Base-by-base conservation (phyloP, 768 basidiomycete genomes). In the Asterophora lycoperdoides region DNA sequence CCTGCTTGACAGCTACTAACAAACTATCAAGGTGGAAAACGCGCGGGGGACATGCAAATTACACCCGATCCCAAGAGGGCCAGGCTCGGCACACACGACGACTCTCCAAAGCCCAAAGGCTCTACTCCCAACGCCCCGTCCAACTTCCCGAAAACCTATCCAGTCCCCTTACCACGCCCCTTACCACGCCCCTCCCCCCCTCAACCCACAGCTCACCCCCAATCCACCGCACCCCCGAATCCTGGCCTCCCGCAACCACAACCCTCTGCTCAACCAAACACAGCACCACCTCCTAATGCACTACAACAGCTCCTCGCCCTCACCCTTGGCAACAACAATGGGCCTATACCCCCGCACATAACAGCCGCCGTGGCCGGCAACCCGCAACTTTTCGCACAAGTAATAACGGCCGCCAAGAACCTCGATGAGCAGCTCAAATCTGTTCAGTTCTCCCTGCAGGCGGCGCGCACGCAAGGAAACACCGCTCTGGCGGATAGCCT, bases 1-100 rank as follows among this genome's bases (percentile, higher is more conserved):
- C 4, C 28, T 52, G 44, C 33, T 36, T 2, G 38, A 33, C 41
- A 18, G 41, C 8, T 35, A 30, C 35, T 44, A 44, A 7, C 10
- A 44, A 45, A 30, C 44, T 54, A 59, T 57, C 45, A 19, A 67
- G 65, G 61, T 48, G 44, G 60, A 11, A 83, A 81, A 59, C 77
- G 80, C 19, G 52, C 68, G 14, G 68, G 62, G 1, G 79, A 81
- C 17, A n/a, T 60, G 1, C 56, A 52, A 40, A 51, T 35, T 41
- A 50, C 53, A 8, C 70, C 76, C 38, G 80, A 83, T 39, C 18
- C 72, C 20, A 81, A 81, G 57, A 71, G 74, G 44, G 64, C 64
- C 6, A 67, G 71, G 32, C 54, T 74, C 10, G 60, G 62, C 10
- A 51, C 64, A 8, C 54, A 58, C 8, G 50, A 49, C 40, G 46